Conservation (phyloP, 192 early-diverging fungal genomes). For the Backusella morwellensis region DNA sequence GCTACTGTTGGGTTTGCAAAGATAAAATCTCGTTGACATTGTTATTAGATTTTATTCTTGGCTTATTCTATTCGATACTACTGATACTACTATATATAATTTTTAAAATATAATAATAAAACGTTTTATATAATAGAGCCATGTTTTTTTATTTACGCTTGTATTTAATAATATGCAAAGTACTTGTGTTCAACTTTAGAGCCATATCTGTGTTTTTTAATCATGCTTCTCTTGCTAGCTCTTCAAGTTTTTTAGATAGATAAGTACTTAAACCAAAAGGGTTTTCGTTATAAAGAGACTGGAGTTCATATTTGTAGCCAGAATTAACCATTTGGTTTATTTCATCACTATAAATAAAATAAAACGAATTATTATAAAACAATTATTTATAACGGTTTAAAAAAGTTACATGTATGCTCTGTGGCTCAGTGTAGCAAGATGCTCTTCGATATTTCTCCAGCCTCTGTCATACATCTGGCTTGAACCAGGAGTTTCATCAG, state of each 20-base stretch:
- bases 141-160: background rate
- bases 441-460: background rate
- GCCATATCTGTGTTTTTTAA: background rate
- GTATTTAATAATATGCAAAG: background rate
- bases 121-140: too few species aligned
- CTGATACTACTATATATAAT: too few species aligned
- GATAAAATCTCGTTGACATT: background rate
- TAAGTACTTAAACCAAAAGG: constrained; percentile 9
- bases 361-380: background rate
- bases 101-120: too few species aligned
- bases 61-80: background rate
- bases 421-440: background rate
- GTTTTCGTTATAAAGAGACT: constrained; percentile 4
- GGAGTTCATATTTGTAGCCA: constrained; percentile 14
- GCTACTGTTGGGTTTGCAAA: constrained; percentile 43
- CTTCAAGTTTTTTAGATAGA: background rate
- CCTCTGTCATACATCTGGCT: background rate
- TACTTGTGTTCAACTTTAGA: background rate
- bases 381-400: too few species aligned
- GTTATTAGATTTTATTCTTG: background rate
- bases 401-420: constrained; percentile 13
- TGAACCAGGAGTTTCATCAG: background rate
- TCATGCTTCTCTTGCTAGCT: background rate
- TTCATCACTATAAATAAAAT: constrained; percentile 1
- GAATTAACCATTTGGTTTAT: background rate